Evolutionary conservation across 2,329 filamentous ascomycete species (phyloP).

Genomic region (Aspergillus tamarii): DNA sequence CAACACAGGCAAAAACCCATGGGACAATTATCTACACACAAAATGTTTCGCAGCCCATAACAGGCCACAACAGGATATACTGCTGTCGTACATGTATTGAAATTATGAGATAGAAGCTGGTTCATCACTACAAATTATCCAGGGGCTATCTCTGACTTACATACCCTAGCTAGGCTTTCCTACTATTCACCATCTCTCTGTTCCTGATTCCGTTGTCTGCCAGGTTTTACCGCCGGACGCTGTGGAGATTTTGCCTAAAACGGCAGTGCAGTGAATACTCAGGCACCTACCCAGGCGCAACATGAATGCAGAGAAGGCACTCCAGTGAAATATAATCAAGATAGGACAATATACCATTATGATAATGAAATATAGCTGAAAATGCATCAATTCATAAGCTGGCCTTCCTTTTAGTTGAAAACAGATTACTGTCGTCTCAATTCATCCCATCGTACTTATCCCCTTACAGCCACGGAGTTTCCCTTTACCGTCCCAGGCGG

Average conservation of each 20-base stretch:
- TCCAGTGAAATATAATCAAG: neutral
- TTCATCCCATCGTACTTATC: constrained; percentile 16
- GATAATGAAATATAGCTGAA: constrained; percentile 11
- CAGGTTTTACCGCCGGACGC: too few relatives aligned
- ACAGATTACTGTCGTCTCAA: constrained; percentile 8
- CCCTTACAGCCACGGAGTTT: neutral
- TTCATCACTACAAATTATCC: too few relatives aligned
- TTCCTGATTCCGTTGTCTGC: too few relatives aligned
- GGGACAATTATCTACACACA: too few relatives aligned
- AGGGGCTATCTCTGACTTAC: too few relatives aligned
- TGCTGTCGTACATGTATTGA: neutral
- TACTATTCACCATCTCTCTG: too few relatives aligned
- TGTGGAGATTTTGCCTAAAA: too few relatives aligned
- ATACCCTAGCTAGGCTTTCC: too few relatives aligned
- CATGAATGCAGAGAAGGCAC: neutral
- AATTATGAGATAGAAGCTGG: too few relatives aligned
- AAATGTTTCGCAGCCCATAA: neutral
- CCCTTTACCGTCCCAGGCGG: constrained; percentile 64
- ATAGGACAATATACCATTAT: constrained; percentile 10
- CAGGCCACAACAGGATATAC: neutral
- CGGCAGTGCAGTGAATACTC: too few relatives aligned
- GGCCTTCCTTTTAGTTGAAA: neutral
- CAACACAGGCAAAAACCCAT: too few relatives aligned
- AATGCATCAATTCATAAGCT: constrained; percentile 16
- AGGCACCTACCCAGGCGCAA: too few relatives aligned